Percentiles rank a stretch among this genome's conserved stretches.
Conservation (phyloP, 2,329 filamentous ascomycete genomes). For the Thielaviopsis cerberus region DNA sequence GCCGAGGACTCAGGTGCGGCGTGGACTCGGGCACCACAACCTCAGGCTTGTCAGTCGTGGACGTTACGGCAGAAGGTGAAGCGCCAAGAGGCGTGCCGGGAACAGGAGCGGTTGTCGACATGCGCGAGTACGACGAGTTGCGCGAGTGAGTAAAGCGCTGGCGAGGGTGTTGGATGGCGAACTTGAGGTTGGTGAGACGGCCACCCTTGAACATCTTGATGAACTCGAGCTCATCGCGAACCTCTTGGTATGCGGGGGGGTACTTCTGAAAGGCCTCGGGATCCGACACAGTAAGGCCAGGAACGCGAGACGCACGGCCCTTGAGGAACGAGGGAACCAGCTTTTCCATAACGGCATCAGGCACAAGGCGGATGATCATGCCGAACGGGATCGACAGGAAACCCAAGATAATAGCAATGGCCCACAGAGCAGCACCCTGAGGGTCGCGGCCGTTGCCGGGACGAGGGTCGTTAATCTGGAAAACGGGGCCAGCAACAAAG, state of each 20-base stretch:
- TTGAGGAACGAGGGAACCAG: slow-evolving; percentile 36
- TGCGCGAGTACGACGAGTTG: slow-evolving; percentile 45
- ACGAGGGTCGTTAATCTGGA: slow-evolving; percentile 36
- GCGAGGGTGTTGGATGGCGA: slow-evolving; percentile 56
- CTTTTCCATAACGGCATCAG: slow-evolving; percentile 45
- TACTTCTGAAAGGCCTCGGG: slow-evolving; percentile 48
- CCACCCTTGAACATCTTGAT: slow-evolving; percentile 66
- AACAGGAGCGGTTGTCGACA: slow-evolving; percentile 36
- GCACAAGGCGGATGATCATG: slow-evolving; percentile 61
- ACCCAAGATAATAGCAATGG: slow-evolving; percentile 65
- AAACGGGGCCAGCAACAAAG: slow-evolving; percentile 65
- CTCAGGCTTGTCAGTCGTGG: slow-evolving; percentile 26
- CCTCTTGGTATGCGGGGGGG: slow-evolving; percentile 53
- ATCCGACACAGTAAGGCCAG: slow-evolving; percentile 42
- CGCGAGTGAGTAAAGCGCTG: slow-evolving; percentile 28
- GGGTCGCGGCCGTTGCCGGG: slow-evolving; percentile 22
- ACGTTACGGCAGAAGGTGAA: slow-evolving; percentile 43
- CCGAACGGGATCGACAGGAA: slow-evolving; percentile 73
- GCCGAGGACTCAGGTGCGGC: slow-evolving; percentile 20
- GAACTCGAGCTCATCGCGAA: slow-evolving; percentile 65
- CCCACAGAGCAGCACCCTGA: slow-evolving; percentile 66
- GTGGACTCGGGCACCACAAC: slow-evolving; percentile 22
- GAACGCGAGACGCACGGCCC: slow-evolving; percentile 27
- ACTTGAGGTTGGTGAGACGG: slow-evolving; percentile 63
- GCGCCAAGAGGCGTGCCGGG: slow-evolving; percentile 22